These are phyloP conservation scores for Pythium volutum DNA, from an alignment of 352 stramenopile genomes.

Conservation along the genomic window DNA sequence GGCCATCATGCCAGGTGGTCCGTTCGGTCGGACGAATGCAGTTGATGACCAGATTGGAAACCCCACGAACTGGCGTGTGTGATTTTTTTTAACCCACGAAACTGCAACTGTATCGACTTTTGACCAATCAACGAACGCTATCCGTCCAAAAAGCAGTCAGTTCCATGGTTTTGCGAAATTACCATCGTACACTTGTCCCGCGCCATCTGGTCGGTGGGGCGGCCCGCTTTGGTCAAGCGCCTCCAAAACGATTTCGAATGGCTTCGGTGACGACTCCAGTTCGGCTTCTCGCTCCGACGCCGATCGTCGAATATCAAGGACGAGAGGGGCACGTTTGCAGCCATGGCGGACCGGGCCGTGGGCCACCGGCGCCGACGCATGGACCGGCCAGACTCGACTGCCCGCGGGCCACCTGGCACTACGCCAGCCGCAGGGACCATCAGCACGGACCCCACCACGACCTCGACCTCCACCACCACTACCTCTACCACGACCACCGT, in stretches of 20 bases:
- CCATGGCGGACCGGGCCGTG: slow-evolving; percentile 11
- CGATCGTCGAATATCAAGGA: slow-evolving; percentile 21
- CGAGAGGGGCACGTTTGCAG: slow-evolving; percentile 13
- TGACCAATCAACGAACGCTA: slow-evolving; percentile 4
- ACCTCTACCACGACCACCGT: neutral
- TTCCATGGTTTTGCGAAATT: slow-evolving; percentile 4
- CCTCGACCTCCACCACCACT: neutral
- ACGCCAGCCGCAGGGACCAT: neutral
- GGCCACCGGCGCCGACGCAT: slow-evolving; percentile 8
- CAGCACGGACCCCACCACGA: neutral
- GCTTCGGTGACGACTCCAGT: slow-evolving; percentile 31
- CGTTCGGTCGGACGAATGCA: too few species aligned
- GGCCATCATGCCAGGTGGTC: too few species aligned
- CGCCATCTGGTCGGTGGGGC: neutral
- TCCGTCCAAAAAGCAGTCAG: neutral
- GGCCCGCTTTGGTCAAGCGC: slow-evolving; percentile 4
- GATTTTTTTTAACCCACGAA: too few species aligned
- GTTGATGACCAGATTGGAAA: too few species aligned
- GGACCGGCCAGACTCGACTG: neutral
- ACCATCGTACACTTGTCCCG: slow-evolving; percentile 8
- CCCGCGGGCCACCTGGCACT: neutral
- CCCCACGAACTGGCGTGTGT: too few species aligned
- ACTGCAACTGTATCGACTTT: neutral
- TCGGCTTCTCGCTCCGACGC: slow-evolving; percentile 13
- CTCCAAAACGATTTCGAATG: slow-evolving; percentile 30